Conservation (phyloP, 768 basidiomycete genomes). For the Amanita phalloides region DNA sequence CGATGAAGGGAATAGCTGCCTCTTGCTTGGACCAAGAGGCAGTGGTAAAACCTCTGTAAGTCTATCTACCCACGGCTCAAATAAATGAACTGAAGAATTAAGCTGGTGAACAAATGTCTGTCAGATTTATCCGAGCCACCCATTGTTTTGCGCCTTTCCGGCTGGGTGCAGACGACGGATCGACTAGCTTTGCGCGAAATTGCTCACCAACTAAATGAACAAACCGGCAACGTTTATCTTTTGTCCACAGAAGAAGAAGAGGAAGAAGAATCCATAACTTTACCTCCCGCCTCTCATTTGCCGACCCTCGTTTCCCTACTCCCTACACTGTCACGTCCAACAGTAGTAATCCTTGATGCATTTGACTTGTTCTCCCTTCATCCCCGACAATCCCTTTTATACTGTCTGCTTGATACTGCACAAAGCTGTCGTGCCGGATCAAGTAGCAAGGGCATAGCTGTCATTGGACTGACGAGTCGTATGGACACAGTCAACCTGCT, state of each 20-base stretch:
- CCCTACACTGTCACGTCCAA: conserved; percentile 70
- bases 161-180: conserved; percentile 79
- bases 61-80: not conserved
- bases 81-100: conserved; percentile 16
- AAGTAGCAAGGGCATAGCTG: conserved; percentile 59
- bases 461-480: conserved; percentile 80
- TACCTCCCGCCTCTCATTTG: conserved; percentile 62
- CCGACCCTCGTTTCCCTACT: conserved; percentile 67
- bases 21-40: conserved; percentile 76
- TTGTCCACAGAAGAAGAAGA: conserved; percentile 26
- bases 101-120: conserved; percentile 43
- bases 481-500: conserved; percentile 82
- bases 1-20: conserved; percentile 90
- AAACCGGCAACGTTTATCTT: conserved; percentile 57
- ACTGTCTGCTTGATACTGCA: conserved; percentile 90
- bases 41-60: conserved; percentile 78
- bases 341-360: conserved; percentile 77
- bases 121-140: conserved; percentile 33
- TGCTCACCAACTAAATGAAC: conserved; percentile 69
- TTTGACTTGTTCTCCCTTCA: conserved; percentile 93
- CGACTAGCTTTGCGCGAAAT: conserved; percentile 88
- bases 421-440: conserved; percentile 67
- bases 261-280: conserved; percentile 21
- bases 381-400: conserved; percentile 85
- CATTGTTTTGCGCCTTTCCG: conserved; percentile 75